Evolutionary conservation across 441 rosid species (phyloP).

Genomic region (Dalechampia spathulata): DNA sequence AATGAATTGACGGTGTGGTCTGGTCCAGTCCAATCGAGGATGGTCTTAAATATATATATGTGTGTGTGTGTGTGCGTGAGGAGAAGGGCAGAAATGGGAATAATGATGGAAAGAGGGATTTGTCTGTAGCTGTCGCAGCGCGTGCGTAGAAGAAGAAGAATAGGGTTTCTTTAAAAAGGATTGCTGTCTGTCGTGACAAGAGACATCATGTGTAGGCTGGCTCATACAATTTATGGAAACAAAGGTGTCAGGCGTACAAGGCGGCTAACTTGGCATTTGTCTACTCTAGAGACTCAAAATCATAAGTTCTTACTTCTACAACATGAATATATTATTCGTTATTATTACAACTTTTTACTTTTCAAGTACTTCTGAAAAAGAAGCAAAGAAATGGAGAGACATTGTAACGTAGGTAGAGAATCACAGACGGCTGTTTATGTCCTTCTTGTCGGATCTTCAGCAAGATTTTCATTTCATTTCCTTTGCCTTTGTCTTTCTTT

Average conservation of each 20-base stretch:
- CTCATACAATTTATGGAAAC: constrained; percentile 8
- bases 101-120: not conserved
- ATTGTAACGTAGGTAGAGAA: not conserved
- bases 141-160: constrained; percentile 27
- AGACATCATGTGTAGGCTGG: constrained; percentile 17
- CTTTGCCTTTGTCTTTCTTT: not conserved
- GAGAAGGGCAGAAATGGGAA: not conserved
- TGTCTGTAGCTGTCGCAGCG: constrained; percentile 50
- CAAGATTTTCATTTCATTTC: not conserved
- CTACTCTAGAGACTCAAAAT: constrained; percentile 17
- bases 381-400: constrained; percentile 10
- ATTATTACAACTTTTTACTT: not conserved
- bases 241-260: constrained; percentile 16
- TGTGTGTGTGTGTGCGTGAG: not conserved
- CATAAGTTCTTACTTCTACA: too few species aligned
- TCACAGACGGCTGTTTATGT: constrained; percentile 26
- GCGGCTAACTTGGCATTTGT: constrained; percentile 28
- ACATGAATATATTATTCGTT: too few species aligned
- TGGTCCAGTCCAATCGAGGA: too few species aligned
- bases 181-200: constrained; percentile 26
- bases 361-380: not conserved
- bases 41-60: too few species aligned
- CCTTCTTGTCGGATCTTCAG: constrained; percentile 28
- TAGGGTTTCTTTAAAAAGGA: constrained; percentile 29
- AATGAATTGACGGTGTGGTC: not conserved